Evolutionary conservation across 208 protist genomes (phyloP), one percentile per base, ranked within the genome.

Genomic region (Willaertia magna): DNA sequence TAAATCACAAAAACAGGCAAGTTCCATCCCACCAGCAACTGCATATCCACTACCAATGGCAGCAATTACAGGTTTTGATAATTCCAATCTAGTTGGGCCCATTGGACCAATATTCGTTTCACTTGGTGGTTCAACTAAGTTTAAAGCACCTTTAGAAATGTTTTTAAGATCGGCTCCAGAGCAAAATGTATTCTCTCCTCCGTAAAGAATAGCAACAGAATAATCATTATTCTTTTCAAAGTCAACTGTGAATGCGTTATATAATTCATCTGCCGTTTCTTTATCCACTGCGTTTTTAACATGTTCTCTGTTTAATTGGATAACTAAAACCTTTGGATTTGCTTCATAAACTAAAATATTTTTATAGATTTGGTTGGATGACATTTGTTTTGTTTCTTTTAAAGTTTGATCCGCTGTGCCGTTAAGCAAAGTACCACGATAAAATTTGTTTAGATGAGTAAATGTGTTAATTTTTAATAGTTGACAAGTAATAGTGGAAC

Each of bases 1-100:
- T 40, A 91, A 18, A 81, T 89, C 86, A 84, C 88, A 89, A 88
- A 88, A 91, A 2, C 42, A n/a, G 14, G 89, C 89, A 12, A 91
- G 61, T 85, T 91, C 89, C 0, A 91, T n/a, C 2, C 89, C 89
- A 48, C 89, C 89, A 30, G 89, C 89, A 2, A 89, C 83, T 42
- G 74, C 79, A 67, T 85, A 87, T 1, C 89, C 89, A 26, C 7
- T 2, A 4, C 55, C 55, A 18, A 89, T 79, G 26, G 49, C 44
- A 18, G 74, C 59, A 26, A 91, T 86, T 4, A 89, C 87, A 0
- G 89, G 89, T 84, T 91, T 91, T 4, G 14, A 51, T 46, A 90
- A 34, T 2, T n/a, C 0, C 44, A 90, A 22, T 47, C 88, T 74
- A 3, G 84, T 83, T 4, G 26, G 16, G 20, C 89, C 89, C 88